phyloP scores from a whole-genome alignment of 2,329 filamentous ascomycete genomes.

The Domatiomyces catenatus region DNA sequence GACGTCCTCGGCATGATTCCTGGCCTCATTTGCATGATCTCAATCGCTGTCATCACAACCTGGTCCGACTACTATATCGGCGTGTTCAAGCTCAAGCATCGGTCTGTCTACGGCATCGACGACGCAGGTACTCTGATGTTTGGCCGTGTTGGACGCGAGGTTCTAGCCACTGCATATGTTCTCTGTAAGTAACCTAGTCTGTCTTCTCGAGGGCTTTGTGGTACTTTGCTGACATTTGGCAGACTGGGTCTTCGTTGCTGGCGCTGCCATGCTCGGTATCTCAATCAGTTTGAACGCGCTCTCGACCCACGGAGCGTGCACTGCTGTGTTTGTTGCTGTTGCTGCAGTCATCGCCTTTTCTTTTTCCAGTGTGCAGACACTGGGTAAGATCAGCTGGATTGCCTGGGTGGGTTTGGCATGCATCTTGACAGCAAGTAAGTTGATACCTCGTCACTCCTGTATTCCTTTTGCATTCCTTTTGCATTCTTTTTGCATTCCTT shows the following conservation, averaged over 20 bases:
- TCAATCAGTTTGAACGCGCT: conserved; percentile 46
- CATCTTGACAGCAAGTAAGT: conserved; percentile 36
- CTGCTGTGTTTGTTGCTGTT: conserved; percentile 42
- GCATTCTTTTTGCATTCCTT: too few relatives aligned
- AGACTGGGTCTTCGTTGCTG: conserved; percentile 39
- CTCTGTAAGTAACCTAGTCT: conserved; percentile 43
- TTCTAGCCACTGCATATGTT: conserved; percentile 38
- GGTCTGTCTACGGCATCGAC: conserved; percentile 35
- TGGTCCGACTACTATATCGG: conserved; percentile 16
- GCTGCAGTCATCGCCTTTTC: conserved; percentile 36
- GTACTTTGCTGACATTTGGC: background rate
- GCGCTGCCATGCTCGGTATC: conserved; percentile 43
- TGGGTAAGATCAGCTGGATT: conserved; percentile 33
- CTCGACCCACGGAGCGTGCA: conserved; percentile 42
- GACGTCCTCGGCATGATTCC: conserved; percentile 33
- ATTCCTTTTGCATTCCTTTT: too few relatives aligned
- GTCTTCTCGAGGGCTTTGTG: too few relatives aligned
- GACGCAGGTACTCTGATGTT: conserved; percentile 38
- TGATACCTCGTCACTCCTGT: too few relatives aligned
- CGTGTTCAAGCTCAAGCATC: conserved; percentile 27
- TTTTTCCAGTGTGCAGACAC: conserved; percentile 12
- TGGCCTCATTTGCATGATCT: conserved; percentile 33
- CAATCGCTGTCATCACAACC: conserved; percentile 35
- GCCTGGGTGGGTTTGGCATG: conserved; percentile 46
- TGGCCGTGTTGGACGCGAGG: conserved; percentile 42